Base-by-base conservation (phyloP, 139 green algal species). In the Limnomonas spitsbergensis region DNA sequence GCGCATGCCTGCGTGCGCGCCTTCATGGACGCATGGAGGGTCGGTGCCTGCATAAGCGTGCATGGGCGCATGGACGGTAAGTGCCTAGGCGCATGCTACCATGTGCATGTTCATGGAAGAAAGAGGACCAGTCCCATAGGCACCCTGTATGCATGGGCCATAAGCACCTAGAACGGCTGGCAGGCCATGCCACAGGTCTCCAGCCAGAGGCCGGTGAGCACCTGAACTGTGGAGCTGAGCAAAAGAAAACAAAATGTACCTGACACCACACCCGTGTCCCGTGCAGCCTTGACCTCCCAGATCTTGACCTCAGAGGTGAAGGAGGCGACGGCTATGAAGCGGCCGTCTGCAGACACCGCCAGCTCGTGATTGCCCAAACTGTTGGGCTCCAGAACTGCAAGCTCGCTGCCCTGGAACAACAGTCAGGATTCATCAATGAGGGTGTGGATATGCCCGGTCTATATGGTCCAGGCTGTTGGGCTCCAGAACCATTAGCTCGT, bases 281-380 rank as follows among this genome's bases (percentile, higher is more conserved):
- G 37, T 0, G 69, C 61, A 61, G 73, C 81, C 78, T 86, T 86
- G 40, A 88, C 47, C 78, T 88, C 84, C 84, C 87, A 78, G 31
- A 89, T 81, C 84, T 85, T 89, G 35, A 91, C 81, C 39, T 87
- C 83, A 0, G 80, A 53, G 1, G 82, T 87, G 76, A 91, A 91
- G 67, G 67, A 81, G 2, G 84, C 80, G 2, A 87, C 87, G 1
- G 84, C 76, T 7, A 89, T 54, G 67, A 91, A 91, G 24, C 87
- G 76, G 0, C 87, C 84, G 38, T 88, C 82, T 1, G 9, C 29
- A 14, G 82, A 88, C 27, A 91, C 78, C 2, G 82, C 84, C 73
- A 90, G 80, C 9, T 80, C 82, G 56, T 90, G 83, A 78, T 90
- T 90, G n/a, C 38, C 47, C 2, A 90, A 67, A 36, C 76, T 82